Conservation (phyloP, 441 rosid genomes). For the Kokia cookei region DNA sequence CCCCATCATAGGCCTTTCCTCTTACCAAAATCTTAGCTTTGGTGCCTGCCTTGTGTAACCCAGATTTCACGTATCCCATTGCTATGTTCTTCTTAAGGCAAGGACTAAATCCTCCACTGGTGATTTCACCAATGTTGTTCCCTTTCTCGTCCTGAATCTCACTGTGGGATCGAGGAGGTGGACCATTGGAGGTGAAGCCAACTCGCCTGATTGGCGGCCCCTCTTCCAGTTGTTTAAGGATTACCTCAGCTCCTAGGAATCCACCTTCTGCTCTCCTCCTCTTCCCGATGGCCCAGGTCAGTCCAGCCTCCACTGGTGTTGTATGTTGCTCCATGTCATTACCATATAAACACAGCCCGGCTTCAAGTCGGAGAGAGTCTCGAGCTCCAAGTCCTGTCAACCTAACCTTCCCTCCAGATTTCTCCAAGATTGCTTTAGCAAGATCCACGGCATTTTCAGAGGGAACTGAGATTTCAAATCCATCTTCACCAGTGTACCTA, state of each 20-base stretch:
- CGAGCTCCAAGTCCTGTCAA: conserved; percentile 91
- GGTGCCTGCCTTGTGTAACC: conserved; percentile 77
- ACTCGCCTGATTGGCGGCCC: conserved; percentile 85
- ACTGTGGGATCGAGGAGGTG: conserved; percentile 89
- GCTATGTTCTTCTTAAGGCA: conserved; percentile 96
- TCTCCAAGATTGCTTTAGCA: conserved; percentile 87
- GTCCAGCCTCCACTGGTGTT: conserved; percentile 90
- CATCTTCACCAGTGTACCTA: conserved; percentile 97
- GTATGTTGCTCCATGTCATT: conserved; percentile 95
- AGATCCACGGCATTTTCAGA: conserved; percentile 78
- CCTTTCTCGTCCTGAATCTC: conserved; percentile 80
- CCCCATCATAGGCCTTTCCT: conserved; percentile 81
- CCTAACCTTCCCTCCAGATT: conserved; percentile 84
- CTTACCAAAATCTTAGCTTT: conserved; percentile 72
- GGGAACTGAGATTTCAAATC: conserved; percentile 97
- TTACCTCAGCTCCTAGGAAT: conserved; percentile 79
- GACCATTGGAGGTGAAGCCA: conserved; percentile 75
- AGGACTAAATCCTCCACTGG: conserved; percentile 96
- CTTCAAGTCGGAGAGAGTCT: conserved; percentile 95
- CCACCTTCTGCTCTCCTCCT: conserved; percentile 93
- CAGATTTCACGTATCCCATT: conserved; percentile 95
- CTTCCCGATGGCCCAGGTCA: conserved; percentile 97
- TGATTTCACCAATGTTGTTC: conserved; percentile 74
- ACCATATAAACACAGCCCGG: conserved; percentile 84
- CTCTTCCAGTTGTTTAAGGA: conserved; percentile 81